phyloP scores from a whole-genome alignment of 257 asterid genomes.

The Petunia secreta region DNA sequence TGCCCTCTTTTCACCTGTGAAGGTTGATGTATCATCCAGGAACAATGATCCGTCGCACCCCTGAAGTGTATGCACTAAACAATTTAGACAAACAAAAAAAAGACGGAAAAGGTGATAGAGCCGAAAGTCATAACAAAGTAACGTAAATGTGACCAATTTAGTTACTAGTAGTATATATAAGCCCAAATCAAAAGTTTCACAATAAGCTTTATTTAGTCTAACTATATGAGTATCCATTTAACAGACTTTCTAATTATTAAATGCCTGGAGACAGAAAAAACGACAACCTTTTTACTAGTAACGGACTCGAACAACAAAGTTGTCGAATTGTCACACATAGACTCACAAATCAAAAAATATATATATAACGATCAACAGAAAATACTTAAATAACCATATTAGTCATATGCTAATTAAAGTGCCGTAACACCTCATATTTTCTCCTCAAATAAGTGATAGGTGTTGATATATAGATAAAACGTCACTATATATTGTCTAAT shows the following conservation, averaged over 20 bases:
- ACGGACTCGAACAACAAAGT: background rate
- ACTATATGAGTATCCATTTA: background rate
- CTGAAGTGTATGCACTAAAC: conserved; percentile 34
- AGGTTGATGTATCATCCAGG: conserved; percentile 79
- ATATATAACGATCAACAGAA: background rate
- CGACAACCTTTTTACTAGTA: background rate
- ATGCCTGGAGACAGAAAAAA: background rate
- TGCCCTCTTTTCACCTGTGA: conserved; percentile 78
- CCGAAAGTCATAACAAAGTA: background rate
- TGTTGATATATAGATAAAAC: too few relatives aligned
- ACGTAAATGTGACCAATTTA: background rate
- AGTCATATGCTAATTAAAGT: background rate
- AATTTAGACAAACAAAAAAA: background rate
- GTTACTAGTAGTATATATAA: too few relatives aligned
- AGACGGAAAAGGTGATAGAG: background rate
- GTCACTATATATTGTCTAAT: too few relatives aligned
- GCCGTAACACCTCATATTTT: background rate
- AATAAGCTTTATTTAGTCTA: background rate
- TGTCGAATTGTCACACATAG: background rate
- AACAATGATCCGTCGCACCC: conserved; percentile 93
- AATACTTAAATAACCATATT: background rate
- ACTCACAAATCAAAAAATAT: background rate
- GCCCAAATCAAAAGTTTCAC: background rate
- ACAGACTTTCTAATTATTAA: background rate
- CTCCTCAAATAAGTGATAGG: too few relatives aligned